Base-by-base conservation (phyloP, 305 asterid species). In the Ajuga reptans region DNA sequence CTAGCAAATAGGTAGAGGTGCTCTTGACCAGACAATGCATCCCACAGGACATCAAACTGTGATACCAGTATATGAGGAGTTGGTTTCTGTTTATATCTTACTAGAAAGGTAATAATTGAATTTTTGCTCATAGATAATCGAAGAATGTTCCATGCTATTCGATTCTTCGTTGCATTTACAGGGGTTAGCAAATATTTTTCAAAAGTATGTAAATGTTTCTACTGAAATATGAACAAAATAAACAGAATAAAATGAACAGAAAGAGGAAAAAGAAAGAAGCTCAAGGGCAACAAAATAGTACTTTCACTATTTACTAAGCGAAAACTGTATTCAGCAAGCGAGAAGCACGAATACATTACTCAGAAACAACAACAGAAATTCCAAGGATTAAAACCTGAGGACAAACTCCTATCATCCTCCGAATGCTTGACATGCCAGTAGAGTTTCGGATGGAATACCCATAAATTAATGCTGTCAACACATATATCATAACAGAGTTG, bases 11-110 rank as follows among this genome's bases (percentile, higher is more conserved):
- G 86, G 66, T 77, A 56, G 55, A 91, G 95, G 80, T 93, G 99
- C 75, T 93, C 96, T 87, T 76, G 77, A 65, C 92, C 96, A 15
- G 99, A 89, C 67, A 91, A 81, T 47, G 87, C 96, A 75, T 89
- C 95, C 97, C 97, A 93, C 69, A 93, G 95, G 49, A 92, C 64
- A 76, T 93, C 96, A 83, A 93, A 93, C 97, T 93, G 79, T 61
- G 42, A 60, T 74, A 79, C 43, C 54, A 78, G 63, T 72, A 75
- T 24, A 15, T 47, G 11, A 21, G 34, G 63, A 74, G 67, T 77
- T 56, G 62, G 64, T 66, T 70, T 57, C 73, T 66, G 33, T 71
- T 64, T 18, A 49, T 57, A 72, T 55, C 47, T 27, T 55, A 31
- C 4, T 56, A 56, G 57, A 41, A 52, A 33, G 41, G 54, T 21